Base-by-base conservation (phyloP, 2,329 filamentous ascomycete species). In the Neofusicoccum sp. region DNA sequence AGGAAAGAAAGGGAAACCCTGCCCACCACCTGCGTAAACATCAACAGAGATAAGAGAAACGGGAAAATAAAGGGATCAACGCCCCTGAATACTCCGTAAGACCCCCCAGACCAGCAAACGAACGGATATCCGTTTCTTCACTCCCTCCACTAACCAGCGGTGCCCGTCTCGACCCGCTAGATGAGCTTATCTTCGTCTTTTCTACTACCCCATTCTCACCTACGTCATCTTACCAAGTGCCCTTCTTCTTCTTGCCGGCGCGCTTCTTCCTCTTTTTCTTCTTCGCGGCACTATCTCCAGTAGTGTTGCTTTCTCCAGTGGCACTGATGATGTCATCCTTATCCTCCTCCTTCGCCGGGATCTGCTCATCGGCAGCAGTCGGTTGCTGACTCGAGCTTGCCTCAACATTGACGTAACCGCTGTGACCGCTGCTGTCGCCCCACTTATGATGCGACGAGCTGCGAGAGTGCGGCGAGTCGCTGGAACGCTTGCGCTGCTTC, bases 241-340 rank as follows among this genome's bases (percentile, higher is more conserved):
- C 65, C 36, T 70, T 70, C 68, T 75, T 75, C 73, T 74, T 75
- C 70, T 77, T 77, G 60, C 59, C 62, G 28, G 65, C 71, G 50
- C 70, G 64, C 71, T 75, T 74, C 72, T 77, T 77, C 33, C 73
- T 71, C 69, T 74, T 74, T 29, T 64, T 64, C 59, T 65, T 66
- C 31, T 54, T 43, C 58, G 69, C 65, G 3, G 58, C 66, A 9
- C 66, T 64, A 33, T 52, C 47, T 28, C 59, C 59, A 22, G 34
- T 44, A 2, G 12, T 37, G 7, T 73, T 72, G 31, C 63, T 61
- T 6, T 67, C 67, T 1, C 67, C 68, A 1, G 66, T 64, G 45
- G 70, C 48, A 31, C 48, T 67, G 39, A 67, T 65, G 4, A 34
- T 63, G 9, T 66, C 64, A 49, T 56, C 48, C 59, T 65, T 31